These are phyloP conservation scores for Chaetomium sp. DNA, from an alignment of 2,329 filamentous ascomycete species.

Conservation along the genomic window DNA sequence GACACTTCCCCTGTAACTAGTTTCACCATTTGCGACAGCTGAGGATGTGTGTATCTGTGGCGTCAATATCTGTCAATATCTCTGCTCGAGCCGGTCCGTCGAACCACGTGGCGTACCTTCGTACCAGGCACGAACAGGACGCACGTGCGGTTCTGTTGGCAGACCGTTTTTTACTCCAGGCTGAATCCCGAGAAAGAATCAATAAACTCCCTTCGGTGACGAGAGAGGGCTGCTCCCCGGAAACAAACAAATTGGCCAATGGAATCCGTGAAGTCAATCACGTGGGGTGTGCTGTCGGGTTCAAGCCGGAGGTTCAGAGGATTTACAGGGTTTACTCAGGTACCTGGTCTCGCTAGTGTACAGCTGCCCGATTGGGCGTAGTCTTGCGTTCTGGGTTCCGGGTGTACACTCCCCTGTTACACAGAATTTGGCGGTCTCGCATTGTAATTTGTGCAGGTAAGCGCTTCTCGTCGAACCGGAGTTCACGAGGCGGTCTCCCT, in stretches of 20 bases:
- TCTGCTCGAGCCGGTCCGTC: too few species aligned
- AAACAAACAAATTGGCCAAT: not conserved
- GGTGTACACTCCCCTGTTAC: too few species aligned
- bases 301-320: not conserved
- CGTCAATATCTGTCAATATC: too few species aligned
- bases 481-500: not conserved
- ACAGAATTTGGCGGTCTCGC: not conserved
- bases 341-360: not conserved
- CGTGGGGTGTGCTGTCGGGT: not conserved
- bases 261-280: not conserved
- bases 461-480: too few species aligned
- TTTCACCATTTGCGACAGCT: too few species aligned
- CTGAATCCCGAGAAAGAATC: not conserved
- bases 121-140: too few species aligned
- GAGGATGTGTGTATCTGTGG: too few species aligned
- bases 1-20: too few species aligned
- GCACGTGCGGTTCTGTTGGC: too few species aligned
- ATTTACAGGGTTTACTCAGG: not conserved
- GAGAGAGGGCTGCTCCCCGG: not conserved
- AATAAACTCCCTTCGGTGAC: not conserved
- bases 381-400: not conserved
- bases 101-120: too few species aligned
- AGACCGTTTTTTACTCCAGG: not conserved
- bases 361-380: not conserved
- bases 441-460: too few species aligned